These are phyloP conservation scores for Xylaria venustula DNA, from an alignment of 495 filamentous ascomycete species.

Conservation along the genomic window DNA sequence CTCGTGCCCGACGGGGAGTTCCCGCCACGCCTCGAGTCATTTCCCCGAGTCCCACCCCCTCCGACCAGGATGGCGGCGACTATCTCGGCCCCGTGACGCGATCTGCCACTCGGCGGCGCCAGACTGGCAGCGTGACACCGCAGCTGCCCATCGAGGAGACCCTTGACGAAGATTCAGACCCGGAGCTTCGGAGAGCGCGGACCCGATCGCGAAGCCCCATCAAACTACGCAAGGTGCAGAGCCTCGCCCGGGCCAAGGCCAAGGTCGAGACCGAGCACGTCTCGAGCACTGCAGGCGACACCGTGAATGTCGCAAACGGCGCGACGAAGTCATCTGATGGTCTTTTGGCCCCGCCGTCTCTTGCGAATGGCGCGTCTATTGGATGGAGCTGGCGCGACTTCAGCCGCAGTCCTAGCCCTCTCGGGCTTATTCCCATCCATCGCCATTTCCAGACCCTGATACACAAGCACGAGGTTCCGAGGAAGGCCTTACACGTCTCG, in stretches of 20 bases:
- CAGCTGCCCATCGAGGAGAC: slow-evolving; percentile 34
- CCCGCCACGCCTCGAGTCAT: slow-evolving; percentile 70
- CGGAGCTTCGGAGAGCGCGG: slow-evolving; percentile 45
- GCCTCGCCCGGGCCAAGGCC: slow-evolving; percentile 40
- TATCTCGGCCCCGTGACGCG: slow-evolving; percentile 65
- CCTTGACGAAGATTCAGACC: slow-evolving; percentile 38
- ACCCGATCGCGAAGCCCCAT: slow-evolving; percentile 53
- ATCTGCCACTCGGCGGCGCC: slow-evolving; percentile 55
- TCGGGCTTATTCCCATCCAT: slow-evolving; percentile 95
- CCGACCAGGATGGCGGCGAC: slow-evolving; percentile 54
- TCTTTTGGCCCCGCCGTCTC: slow-evolving; percentile 65
- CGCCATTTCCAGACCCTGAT: slow-evolving; percentile 68
- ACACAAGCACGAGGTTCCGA: slow-evolving; percentile 75
- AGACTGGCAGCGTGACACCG: slow-evolving; percentile 34
- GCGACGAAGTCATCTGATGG: slow-evolving; percentile 52
- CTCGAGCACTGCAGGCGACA: background rate
- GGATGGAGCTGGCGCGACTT: slow-evolving; percentile 71
- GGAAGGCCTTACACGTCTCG: slow-evolving; percentile 80
- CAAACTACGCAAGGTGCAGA: slow-evolving; percentile 46
- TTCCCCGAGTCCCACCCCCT: slow-evolving; percentile 66
- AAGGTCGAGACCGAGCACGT: slow-evolving; percentile 18
- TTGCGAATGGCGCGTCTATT: slow-evolving; percentile 40
- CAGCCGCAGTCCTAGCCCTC: slow-evolving; percentile 82
- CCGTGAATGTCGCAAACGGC: slow-evolving; percentile 27
- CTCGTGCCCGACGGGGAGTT: slow-evolving; percentile 39